These are phyloP conservation scores for Boletellus sp. DNA, from an alignment of 768 basidiomycete genomes.

Conservation along the genomic window DNA sequence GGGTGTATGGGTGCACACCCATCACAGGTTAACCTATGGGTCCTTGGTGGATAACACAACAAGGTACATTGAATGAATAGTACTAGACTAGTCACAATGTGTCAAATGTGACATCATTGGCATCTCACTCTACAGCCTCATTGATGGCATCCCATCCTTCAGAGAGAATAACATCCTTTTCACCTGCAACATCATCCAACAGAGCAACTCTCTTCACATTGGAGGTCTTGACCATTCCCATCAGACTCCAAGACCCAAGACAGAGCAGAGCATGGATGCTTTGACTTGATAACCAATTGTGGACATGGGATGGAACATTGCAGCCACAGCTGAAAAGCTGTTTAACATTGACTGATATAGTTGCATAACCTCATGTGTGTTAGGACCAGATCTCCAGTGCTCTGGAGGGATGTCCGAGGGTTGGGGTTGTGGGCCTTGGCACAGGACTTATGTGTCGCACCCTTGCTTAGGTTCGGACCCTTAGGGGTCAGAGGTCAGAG, in stretches of 20 bases:
- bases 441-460: no score
- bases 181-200: not conserved
- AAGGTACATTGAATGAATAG: no score
- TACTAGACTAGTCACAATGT: no score
- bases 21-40: not conserved
- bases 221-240: conserved; percentile 26
- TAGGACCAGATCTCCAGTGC: no score
- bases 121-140: no score
- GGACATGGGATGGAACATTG: conserved; percentile 27
- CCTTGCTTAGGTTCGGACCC: no score
- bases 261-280: conserved; percentile 31
- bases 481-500: no score
- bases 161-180: conserved; percentile 12
- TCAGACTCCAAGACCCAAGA: conserved; percentile 30
- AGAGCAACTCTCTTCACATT: conserved; percentile 11
- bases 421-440: no score
- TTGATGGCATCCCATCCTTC: conserved; percentile 21
- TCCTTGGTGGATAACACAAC: not conserved
- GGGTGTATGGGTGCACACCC: not conserved
- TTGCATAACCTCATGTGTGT: no score
- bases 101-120: no score
- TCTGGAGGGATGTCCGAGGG: no score
- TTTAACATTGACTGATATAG: conserved; percentile 34
- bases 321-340: conserved; percentile 26
- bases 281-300: conserved; percentile 22